Conservation (phyloP, 345 rosid species). For the Arabis hirsuta region DNA sequence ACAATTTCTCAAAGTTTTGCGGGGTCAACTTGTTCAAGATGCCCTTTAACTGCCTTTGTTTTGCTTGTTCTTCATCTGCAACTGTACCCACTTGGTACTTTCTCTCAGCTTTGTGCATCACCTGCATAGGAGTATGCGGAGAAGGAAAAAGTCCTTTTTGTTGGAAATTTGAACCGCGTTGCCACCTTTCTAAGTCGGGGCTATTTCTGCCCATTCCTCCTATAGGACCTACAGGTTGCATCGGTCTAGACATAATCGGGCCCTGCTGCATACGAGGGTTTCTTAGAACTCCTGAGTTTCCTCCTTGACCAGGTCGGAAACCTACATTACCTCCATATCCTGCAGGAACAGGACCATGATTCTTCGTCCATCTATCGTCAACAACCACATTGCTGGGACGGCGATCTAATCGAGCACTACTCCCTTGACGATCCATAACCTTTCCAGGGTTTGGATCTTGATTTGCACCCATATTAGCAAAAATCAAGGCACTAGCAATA, state of each 20-base stretch:
- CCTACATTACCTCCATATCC: constrained; percentile 63
- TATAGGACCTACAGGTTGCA: constrained; percentile 67
- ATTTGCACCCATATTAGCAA: constrained; percentile 45
- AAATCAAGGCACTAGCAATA: constrained; percentile 52
- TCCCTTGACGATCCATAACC: constrained; percentile 60
- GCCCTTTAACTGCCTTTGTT: constrained; percentile 86
- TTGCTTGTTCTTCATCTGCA: constrained; percentile 76
- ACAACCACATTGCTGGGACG: constrained; percentile 64
- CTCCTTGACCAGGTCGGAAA: constrained; percentile 76
- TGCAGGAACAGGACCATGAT: constrained; percentile 50
- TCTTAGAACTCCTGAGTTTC: constrained; percentile 72
- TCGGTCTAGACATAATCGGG: constrained; percentile 72
- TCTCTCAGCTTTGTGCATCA: constrained; percentile 93
- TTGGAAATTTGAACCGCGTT: constrained; percentile 63
- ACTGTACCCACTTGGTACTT: constrained; percentile 88
- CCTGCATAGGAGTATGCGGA: constrained; percentile 78
- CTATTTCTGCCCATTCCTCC: constrained; percentile 66
- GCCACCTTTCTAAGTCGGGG: constrained; percentile 88
- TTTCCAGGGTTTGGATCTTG: constrained; percentile 68
- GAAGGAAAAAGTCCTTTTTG: constrained; percentile 85
- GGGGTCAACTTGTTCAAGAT: constrained; percentile 97
- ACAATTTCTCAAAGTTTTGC: constrained; percentile 89
- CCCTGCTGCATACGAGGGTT: constrained; percentile 72
- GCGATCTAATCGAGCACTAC: constrained; percentile 70
- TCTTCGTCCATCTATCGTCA: constrained; percentile 76